Evolutionary conservation across 2,329 filamentous ascomycete species (phyloP), one percentile per base, ranked within the genome.

Genomic region (Conoideocrella luteorostrata): DNA sequence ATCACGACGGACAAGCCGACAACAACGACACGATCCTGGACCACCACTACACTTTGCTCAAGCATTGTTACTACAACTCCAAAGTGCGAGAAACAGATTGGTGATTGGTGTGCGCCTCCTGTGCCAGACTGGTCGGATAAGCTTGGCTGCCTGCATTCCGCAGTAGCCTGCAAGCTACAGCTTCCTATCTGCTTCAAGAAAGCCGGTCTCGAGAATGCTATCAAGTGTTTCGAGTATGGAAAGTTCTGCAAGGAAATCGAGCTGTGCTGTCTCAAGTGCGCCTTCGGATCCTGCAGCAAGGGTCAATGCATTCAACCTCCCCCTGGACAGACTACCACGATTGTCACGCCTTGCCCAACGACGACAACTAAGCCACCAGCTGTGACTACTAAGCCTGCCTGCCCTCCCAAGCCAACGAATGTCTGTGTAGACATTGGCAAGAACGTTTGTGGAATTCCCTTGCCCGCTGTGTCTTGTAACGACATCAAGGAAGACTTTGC

Each of bases 401-500:
- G 37, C 37, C 37, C 34, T 10, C 37, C 37, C n/a, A 11, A 15
- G 37, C 13, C 37, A 6, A 12, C 13, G 15, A 39, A 29, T 12
- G 26, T 39, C 37, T 39, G 37, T 23, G n/a, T 26, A 10, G 23
- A 29, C 37, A 26, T 24, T n/a, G 22, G 20, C 22, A 28, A 18
- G 13, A 7, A 21, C 22, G 17, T 39, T 15, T 39, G 37, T 15
- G 37, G 37, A 17, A 12, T 39, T 11, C 37, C 37, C 7, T 15
- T 39, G 37, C 37, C 37, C 7, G 17, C 26, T 13, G 37, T 39
- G 17, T 26, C n/a, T 24, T 39, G 37, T 23, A 39, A 39, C 23
- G 37, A 39, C 24, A 11, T 26, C 22, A 28, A 28, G 37, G n/a
- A 4, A 6, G 20, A 29, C 12, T 39, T 17, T 12, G 22, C 22